Percentiles rank a stretch among this genome's conserved stretches.
phyloP scores from a whole-genome alignment of 2,329 filamentous ascomycete genomes.

The Talaromyces sp. region DNA sequence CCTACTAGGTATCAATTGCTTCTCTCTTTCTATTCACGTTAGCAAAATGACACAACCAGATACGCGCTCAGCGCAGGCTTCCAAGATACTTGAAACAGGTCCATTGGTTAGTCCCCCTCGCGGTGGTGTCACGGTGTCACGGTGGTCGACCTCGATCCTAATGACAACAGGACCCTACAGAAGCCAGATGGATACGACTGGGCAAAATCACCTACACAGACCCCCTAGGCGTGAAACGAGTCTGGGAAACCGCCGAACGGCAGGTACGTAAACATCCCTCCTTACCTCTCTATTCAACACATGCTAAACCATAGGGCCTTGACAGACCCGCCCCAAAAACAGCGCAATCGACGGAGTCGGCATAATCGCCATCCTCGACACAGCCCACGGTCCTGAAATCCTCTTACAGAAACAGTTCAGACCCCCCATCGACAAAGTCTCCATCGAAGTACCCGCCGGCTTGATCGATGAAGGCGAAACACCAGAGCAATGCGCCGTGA shows the following conservation, averaged over 20 bases:
- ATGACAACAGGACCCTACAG: constrained; percentile 34
- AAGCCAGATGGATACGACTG: constrained; percentile 45
- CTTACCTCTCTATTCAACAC: background rate
- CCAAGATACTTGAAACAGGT: constrained; percentile 15
- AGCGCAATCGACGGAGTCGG: constrained; percentile 58
- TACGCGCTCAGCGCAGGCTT: constrained; percentile 9
- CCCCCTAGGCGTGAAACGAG: constrained; percentile 42
- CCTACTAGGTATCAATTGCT: background rate
- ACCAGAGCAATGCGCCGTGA: constrained; percentile 56
- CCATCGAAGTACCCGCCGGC: constrained; percentile 60
- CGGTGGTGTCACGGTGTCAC: background rate
- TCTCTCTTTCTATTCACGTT: background rate
- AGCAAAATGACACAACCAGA: background rate
- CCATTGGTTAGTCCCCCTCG: constrained; percentile 14
- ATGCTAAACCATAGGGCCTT: background rate
- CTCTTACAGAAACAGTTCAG: constrained; percentile 59
- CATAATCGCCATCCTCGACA: constrained; percentile 51
- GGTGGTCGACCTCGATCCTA: background rate
- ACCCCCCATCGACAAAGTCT: constrained; percentile 55
- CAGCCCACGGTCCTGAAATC: constrained; percentile 33
- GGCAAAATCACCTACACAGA: constrained; percentile 46
- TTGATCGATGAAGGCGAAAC: constrained; percentile 59
- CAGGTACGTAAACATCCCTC: constrained; percentile 30
- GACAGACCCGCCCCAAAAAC: constrained; percentile 50
- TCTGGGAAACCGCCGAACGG: constrained; percentile 48